Percentiles rank a stretch among this genome's conserved stretches.
phyloP scores from a whole-genome alignment of 2,329 filamentous ascomycete genomes.

The Verticillium isaacii region DNA sequence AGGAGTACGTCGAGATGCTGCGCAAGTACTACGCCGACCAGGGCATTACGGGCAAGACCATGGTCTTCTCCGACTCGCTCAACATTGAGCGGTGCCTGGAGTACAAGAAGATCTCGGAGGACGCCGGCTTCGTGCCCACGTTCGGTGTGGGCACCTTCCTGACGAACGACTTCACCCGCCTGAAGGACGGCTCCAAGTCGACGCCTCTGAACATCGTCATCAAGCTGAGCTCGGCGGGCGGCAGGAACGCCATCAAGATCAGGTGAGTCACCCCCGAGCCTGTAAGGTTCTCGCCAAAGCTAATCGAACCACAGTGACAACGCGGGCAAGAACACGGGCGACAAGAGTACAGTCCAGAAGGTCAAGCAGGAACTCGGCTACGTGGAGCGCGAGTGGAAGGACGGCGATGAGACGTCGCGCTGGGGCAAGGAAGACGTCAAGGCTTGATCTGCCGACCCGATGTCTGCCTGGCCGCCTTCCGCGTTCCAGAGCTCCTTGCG shows the following conservation, averaged over 20 bases:
- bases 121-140: conserved; percentile 73
- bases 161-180: conserved; percentile 85
- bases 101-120: conserved; percentile 81
- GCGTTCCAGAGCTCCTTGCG: neutral
- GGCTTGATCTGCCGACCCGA: conserved; percentile 6
- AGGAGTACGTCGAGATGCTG: conserved; percentile 73
- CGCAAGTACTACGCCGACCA: conserved; percentile 73
- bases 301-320: conserved; percentile 55
- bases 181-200: conserved; percentile 73
- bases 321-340: conserved; percentile 88
- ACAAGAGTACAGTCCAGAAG: conserved; percentile 69
- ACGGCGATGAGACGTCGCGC: conserved; percentile 76
- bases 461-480: neutral
- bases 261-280: conserved; percentile 34
- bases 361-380: conserved; percentile 88
- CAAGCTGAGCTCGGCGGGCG: conserved; percentile 82
- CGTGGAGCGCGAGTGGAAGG: conserved; percentile 75
- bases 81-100: conserved; percentile 87
- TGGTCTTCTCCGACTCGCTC: conserved; percentile 94
- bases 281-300: conserved; percentile 47
- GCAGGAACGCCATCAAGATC: conserved; percentile 84
- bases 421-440: conserved; percentile 57
- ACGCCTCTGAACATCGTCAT: conserved; percentile 95
- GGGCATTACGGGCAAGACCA: conserved; percentile 68
- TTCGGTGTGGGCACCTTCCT: conserved; percentile 96